Percentiles rank a stretch among this genome's conserved stretches.
Evolutionary conservation across 164 flowering plant species (phyloP).

Genomic region (Kingdonia uniflora): DNA sequence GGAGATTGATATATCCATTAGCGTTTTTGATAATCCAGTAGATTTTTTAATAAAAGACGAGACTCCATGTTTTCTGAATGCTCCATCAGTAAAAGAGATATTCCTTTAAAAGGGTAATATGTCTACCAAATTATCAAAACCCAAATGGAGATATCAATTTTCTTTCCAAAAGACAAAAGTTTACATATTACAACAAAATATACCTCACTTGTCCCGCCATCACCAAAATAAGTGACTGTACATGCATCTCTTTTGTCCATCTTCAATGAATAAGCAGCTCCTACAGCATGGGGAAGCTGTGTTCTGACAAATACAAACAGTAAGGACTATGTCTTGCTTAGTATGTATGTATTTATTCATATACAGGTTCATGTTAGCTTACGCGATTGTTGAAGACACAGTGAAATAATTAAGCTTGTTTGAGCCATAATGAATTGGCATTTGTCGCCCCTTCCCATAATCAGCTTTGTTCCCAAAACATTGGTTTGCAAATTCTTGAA

Average conservation of each 20-base stretch:
- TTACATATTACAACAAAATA: no score
- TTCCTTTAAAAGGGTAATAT: no score
- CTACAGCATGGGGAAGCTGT: constrained; percentile 91
- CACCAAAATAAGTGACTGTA: constrained; percentile 77
- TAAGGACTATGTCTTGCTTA: neutral
- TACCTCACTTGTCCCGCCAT: constrained; percentile 95
- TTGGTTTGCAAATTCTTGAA: constrained; percentile 80
- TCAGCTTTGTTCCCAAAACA: constrained; percentile 67
- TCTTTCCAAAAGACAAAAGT: no score
- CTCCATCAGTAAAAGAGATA: no score
- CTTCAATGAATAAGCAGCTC: constrained; percentile 95
- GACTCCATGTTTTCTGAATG: no score
- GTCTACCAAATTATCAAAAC: no score
- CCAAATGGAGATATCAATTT: no score
- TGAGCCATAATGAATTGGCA: constrained; percentile 87
- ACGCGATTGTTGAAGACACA: constrained; percentile 86
- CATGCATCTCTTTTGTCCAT: constrained; percentile 89
- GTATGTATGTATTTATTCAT: neutral
- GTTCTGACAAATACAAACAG: constrained; percentile 34
- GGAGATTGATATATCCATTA: no score
- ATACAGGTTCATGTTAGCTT: constrained; percentile 19
- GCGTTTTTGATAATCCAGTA: no score
- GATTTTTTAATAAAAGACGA: no score
- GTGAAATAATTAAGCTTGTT: constrained; percentile 70
- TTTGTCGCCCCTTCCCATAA: constrained; percentile 82